Evolutionary conservation across 2,329 filamentous ascomycete species (phyloP), one percentile per base, ranked within the genome.

Genomic region (Aspergillus novofumigatus): DNA sequence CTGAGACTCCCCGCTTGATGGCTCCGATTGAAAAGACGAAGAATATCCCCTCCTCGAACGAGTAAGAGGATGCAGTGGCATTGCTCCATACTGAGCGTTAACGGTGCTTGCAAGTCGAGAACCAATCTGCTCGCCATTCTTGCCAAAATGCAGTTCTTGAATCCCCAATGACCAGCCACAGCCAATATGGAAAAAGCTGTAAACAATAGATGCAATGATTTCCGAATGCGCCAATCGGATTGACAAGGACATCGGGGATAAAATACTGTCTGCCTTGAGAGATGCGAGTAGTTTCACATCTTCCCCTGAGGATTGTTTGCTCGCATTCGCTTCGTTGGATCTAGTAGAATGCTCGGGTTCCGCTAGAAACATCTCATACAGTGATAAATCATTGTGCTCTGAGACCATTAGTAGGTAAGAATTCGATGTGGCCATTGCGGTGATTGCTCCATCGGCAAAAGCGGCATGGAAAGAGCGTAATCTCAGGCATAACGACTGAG

Each of bases 81-180:
- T 51, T 32, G 66, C 59, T 55, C 70, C 64, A 66, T 73, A 68
- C 64, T 77, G 69, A 38, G 72, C 69, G 65, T 76, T 69, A 58
- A 74, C 69, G 5, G 75, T 74, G 28, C 71, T 76, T 23, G 75
- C 67, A 42, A 77, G 67, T 38, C 73, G 73, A 10, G 73, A 77
- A 28, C 64, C 67, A 20, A 72, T 61, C 54, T 72, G 71, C 42
- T 72, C 74, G 6, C 83, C 82, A 49, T 75, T 70, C 52, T 72
- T 72, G 35, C 74, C 74, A n/a, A 96, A 81, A 57, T 88, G 86
- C 47, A 97, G 78, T 72, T 97, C 93, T 72, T 97, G 93, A n/a
- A 97, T 84, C 2, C 92, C 92, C 17, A 96, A 83, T 7, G 89
- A 92, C 90, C 92, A 97, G 28, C 92, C 92, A 47, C 86, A 86